phyloP scores from a whole-genome alignment of 1,284 basidiomycete species.

The Fistulinella cinereoalba region DNA sequence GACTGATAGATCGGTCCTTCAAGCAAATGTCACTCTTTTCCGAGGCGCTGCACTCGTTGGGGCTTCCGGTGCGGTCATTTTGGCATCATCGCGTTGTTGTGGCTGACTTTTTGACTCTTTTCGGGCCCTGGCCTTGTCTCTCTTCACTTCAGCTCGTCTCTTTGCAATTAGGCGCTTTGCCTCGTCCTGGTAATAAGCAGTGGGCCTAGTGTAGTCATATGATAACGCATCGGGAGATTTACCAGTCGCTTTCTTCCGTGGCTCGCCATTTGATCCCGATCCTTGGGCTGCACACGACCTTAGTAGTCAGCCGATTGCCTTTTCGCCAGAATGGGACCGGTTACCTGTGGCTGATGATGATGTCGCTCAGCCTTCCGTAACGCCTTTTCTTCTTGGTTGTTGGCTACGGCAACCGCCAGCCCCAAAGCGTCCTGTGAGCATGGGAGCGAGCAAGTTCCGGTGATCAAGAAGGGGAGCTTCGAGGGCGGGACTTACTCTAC shows the following conservation, averaged over 20 bases:
- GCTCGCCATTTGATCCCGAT: constrained; percentile 11
- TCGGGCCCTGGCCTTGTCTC: constrained; percentile 28
- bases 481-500: constrained; percentile 27
- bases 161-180: constrained; percentile 25
- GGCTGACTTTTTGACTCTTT: constrained; percentile 16
- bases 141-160: constrained; percentile 30
- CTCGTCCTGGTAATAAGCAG: constrained; percentile 27
- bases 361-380: constrained; percentile 36
- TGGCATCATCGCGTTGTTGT: constrained; percentile 12
- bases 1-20: constrained; percentile 21
- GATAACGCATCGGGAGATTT: constrained; percentile 24
- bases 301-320: constrained; percentile 22
- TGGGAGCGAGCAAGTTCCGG: constrained; percentile 24
- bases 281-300: constrained; percentile 16
- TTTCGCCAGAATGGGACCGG: constrained; percentile 10
- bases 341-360: constrained; percentile 37
- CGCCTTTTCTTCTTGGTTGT: constrained; percentile 39
- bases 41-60: constrained; percentile 21
- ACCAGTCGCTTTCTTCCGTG: constrained; percentile 29
- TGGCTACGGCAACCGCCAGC: constrained; percentile 42
- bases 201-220: constrained; percentile 13
- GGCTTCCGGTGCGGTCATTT: constrained; percentile 8
- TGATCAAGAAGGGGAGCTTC: constrained; percentile 20
- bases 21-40: constrained; percentile 34
- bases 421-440: constrained; percentile 40